A percentile compares a stretch with the other conserved stretches of the same genome.
phyloP scores from a whole-genome alignment of 352 stramenopile species.

The Pythium aristosporum region DNA sequence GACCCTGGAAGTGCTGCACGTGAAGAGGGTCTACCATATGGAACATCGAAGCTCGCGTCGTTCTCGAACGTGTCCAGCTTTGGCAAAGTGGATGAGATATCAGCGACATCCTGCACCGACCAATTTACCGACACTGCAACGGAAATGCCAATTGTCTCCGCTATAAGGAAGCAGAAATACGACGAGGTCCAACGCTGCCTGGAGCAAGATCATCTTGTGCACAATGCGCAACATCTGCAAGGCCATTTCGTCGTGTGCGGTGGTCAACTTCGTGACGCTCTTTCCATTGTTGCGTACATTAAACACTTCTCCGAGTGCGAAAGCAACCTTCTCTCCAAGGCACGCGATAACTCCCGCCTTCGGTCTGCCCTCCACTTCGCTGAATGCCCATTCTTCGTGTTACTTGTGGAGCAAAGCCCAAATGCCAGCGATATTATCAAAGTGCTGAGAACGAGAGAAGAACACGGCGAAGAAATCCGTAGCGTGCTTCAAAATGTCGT shows the following conservation, averaged over 20 bases:
- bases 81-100: constrained; percentile 18
- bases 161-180: constrained; percentile 1
- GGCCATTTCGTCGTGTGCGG: constrained; percentile 31
- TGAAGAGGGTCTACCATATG: neutral
- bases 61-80: constrained; percentile 16
- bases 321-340: neutral
- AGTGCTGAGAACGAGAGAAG: constrained; percentile 18
- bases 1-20: neutral
- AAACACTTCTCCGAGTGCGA: constrained; percentile 15
- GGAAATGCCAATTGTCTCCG: constrained; percentile 10
- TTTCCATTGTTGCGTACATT: constrained; percentile 24
- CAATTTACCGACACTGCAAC: neutral
- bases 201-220: constrained; percentile 16
- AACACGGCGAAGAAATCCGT: constrained; percentile 20
- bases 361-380: neutral
- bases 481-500: constrained; percentile 22
- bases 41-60: neutral
- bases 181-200: constrained; percentile 9
- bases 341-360: neutral
- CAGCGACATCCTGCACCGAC: neutral
- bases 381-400: constrained; percentile 16
- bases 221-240: constrained; percentile 9
- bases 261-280: constrained; percentile 19
- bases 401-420: constrained; percentile 26
- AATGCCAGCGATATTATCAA: constrained; percentile 19